These are phyloP conservation scores for Fistulinella cinereoalba DNA, from an alignment of 1,284 basidiomycete species.

Conservation along the genomic window DNA sequence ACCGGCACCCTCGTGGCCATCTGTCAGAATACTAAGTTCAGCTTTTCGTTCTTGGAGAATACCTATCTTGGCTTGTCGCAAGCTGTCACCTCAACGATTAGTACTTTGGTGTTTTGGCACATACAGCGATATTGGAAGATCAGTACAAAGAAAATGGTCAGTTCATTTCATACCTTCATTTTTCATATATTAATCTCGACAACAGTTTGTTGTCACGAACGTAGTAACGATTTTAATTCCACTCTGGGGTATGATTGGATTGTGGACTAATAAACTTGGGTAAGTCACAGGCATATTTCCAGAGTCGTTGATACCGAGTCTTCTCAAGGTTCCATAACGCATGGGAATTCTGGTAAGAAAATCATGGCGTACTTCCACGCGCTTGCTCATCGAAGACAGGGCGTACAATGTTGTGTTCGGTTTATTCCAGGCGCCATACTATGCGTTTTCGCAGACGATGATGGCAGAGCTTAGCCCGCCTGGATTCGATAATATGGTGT, in stretches of 20 bases:
- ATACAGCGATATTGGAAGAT: constrained; percentile 77
- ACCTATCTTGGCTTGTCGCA: constrained; percentile 76
- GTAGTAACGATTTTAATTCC: constrained; percentile 75
- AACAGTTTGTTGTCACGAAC: constrained; percentile 72
- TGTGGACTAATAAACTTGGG: constrained; percentile 77
- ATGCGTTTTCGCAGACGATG: constrained; percentile 83
- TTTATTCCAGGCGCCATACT: constrained; percentile 81
- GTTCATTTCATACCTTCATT: neutral
- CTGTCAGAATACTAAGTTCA: constrained; percentile 75
- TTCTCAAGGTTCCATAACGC: constrained; percentile 66
- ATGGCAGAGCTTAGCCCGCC: constrained; percentile 83
- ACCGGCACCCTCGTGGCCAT: constrained; percentile 74
- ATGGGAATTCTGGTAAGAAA: constrained; percentile 76
- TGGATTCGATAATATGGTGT: constrained; percentile 79
- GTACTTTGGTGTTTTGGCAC: constrained; percentile 77
- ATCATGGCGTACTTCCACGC: neutral
- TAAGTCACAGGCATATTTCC: too few species aligned
- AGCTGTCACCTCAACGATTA: constrained; percentile 66
- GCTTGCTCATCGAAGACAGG: constrained; percentile 12
- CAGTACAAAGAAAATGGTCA: constrained; percentile 72
- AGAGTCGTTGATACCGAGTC: neutral
- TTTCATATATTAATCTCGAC: neutral
- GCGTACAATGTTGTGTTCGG: constrained; percentile 29
- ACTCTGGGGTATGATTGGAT: constrained; percentile 84
- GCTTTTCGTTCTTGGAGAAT: constrained; percentile 70